Conservation (phyloP, 2,329 filamentous ascomycete species). For the Helotiales sp. region DNA sequence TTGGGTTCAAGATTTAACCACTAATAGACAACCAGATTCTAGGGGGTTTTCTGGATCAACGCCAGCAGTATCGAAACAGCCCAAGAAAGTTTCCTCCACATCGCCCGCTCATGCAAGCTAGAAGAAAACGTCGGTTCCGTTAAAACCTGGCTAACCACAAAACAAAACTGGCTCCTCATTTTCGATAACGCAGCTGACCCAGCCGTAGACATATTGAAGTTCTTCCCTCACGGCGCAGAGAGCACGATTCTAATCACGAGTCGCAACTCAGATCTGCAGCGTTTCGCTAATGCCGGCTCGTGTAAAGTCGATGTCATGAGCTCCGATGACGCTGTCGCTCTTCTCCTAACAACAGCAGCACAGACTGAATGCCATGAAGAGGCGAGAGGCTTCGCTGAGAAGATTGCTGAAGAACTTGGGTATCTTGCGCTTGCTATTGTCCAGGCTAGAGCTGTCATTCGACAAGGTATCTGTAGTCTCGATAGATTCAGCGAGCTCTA, state of each 20-base stretch:
- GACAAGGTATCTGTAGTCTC: slow-evolving; percentile 27
- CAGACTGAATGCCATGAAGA: background rate
- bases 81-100: slow-evolving; percentile 16
- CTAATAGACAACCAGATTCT: too few species aligned
- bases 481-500: slow-evolving; percentile 21
- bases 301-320: slow-evolving; percentile 36
- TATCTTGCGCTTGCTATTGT: slow-evolving; percentile 41
- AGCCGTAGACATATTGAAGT: slow-evolving; percentile 32
- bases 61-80: slow-evolving; percentile 22
- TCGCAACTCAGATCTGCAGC: slow-evolving; percentile 38
- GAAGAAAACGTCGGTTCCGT: slow-evolving; percentile 12
- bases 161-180: slow-evolving; percentile 44
- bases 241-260: slow-evolving; percentile 49
- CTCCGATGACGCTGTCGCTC: slow-evolving; percentile 35
- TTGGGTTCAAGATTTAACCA: too few species aligned
- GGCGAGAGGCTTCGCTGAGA: slow-evolving; percentile 15
- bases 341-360: slow-evolving; percentile 35
- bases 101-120: slow-evolving; percentile 15
- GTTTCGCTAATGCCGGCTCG: slow-evolving; percentile 10
- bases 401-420: slow-evolving; percentile 34
- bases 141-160: slow-evolving; percentile 34
- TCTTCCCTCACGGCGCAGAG: slow-evolving; percentile 39
- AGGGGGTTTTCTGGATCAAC: slow-evolving; percentile 34
- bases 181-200: slow-evolving; percentile 51
- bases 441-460: slow-evolving; percentile 37